Evolutionary conservation across 345 rosid species (phyloP).

Genomic region (Gossypium mustelinum): DNA sequence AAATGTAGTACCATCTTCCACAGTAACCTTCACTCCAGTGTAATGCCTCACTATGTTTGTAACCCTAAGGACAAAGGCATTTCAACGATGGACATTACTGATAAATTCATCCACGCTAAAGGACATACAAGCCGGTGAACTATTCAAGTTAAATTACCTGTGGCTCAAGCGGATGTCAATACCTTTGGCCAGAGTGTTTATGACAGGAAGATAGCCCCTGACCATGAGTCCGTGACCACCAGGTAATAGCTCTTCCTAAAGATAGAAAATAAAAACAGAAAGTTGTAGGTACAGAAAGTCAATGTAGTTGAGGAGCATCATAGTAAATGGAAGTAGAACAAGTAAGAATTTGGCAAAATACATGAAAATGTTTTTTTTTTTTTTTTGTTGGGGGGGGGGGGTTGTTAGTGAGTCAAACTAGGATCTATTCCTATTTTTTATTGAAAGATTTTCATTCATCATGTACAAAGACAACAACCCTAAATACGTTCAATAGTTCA

Average conservation of each 20-base stretch:
- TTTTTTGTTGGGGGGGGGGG: too few relatives aligned
- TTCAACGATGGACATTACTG: background rate
- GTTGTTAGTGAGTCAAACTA: background rate
- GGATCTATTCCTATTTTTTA: background rate
- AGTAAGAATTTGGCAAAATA: background rate
- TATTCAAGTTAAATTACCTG: constrained; percentile 42
- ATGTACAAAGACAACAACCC: background rate
- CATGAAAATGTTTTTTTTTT: background rate
- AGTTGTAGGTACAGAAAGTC: background rate
- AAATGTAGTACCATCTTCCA: constrained; percentile 64
- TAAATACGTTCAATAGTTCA: background rate
- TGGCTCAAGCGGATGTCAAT: constrained; percentile 79
- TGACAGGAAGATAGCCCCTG: constrained; percentile 91
- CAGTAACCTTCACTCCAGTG: constrained; percentile 77
- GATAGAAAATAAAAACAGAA: background rate
- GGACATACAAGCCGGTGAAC: background rate
- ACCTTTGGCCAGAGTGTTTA: constrained; percentile 92
- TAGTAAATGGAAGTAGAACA: background rate
- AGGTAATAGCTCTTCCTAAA: constrained; percentile 83
- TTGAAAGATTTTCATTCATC: background rate
- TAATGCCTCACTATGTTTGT: constrained; percentile 57
- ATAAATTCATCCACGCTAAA: background rate
- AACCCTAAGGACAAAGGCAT: constrained; percentile 44
- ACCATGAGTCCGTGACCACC: constrained; percentile 99
- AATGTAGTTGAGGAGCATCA: background rate